phyloP scores from a whole-genome alignment of 495 filamentous ascomycete genomes.

The Letharia columbiana region DNA sequence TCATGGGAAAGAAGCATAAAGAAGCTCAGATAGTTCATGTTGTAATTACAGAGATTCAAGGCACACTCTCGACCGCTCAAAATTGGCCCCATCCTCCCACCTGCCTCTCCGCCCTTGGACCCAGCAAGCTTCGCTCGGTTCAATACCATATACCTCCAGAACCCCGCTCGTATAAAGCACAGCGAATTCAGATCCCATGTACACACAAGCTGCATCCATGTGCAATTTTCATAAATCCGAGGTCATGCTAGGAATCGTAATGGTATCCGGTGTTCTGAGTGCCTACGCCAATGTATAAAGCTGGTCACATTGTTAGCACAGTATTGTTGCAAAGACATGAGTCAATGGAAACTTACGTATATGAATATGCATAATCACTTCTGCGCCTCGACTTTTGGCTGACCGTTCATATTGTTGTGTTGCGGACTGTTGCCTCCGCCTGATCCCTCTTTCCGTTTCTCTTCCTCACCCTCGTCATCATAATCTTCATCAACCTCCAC shows the following conservation, averaged over 20 bases:
- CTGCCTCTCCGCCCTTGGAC: background rate
- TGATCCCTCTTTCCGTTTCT: constrained; percentile 57
- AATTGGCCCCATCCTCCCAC: background rate
- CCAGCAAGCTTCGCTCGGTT: background rate
- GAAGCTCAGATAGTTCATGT: background rate
- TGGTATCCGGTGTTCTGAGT: background rate
- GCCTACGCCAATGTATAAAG: background rate
- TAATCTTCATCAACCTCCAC: constrained; percentile 98
- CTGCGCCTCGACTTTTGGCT: constrained; percentile 24
- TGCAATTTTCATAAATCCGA: background rate
- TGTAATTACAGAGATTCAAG: constrained; percentile 1
- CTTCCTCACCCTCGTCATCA: constrained; percentile 77
- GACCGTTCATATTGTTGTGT: constrained; percentile 25
- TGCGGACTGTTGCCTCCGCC: constrained; percentile 39
- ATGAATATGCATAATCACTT: constrained; percentile 7
- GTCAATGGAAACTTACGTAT: constrained; percentile 7
- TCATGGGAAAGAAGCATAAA: background rate
- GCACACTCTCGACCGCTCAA: background rate
- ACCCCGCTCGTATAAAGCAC: background rate
- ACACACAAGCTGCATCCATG: background rate
- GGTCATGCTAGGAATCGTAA: background rate
- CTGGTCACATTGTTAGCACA: background rate
- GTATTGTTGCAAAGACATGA: background rate
- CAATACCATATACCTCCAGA: background rate
- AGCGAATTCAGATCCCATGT: background rate